phyloP scores from a whole-genome alignment of 2,329 filamentous ascomycete genomes.

The Diplodia sapinea region DNA sequence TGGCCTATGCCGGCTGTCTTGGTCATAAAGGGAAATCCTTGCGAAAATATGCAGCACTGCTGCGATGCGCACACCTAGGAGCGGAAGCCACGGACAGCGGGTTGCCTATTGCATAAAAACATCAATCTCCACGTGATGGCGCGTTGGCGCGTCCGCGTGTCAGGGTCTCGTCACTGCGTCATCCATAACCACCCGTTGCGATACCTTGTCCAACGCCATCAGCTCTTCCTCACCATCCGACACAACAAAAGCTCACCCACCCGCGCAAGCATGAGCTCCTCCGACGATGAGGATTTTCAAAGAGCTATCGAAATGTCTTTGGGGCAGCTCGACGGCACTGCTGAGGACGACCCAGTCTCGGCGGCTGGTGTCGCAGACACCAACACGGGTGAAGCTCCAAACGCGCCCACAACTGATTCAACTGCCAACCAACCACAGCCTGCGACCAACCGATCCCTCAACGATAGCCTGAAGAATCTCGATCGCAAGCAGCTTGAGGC shows the following conservation, averaged over 20 bases:
- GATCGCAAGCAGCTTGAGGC: constrained; percentile 85
- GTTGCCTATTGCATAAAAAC: not conserved
- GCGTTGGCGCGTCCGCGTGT: constrained; percentile 7
- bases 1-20: not conserved
- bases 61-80: not conserved
- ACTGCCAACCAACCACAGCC: constrained; percentile 20
- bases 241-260: not conserved
- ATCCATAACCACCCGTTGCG: not conserved
- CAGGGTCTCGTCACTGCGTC: constrained; percentile 16
- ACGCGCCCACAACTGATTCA: not conserved
- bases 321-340: constrained; percentile 7
- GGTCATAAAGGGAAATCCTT: not conserved
- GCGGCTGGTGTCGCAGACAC: not conserved
- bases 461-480: constrained; percentile 51
- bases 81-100: constrained; percentile 3
- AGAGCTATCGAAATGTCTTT: constrained; percentile 41
- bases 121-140: not conserved
- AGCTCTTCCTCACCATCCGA: not conserved
- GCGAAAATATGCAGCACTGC: not conserved
- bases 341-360: not conserved
- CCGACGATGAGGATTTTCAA: constrained; percentile 40
- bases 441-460: constrained; percentile 3
- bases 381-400: constrained; percentile 25
- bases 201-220: not conserved
- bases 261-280: constrained; percentile 37